A percentile compares a stretch with the other conserved stretches of the same genome.
Conservation (phyloP, 805 yeast genomes). For the Lipomyces orientalis region DNA sequence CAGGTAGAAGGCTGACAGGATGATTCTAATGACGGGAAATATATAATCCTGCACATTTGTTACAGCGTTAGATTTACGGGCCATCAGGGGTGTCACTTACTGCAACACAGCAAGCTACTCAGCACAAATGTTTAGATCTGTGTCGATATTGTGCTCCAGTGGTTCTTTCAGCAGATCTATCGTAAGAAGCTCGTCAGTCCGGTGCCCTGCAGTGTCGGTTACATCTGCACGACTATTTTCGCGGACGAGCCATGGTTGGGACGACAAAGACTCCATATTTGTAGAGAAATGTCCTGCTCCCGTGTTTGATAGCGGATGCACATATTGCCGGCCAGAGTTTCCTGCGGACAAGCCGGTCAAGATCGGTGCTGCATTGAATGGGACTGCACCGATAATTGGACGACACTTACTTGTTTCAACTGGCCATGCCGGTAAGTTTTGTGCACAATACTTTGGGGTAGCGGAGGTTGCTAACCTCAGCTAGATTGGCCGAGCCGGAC, state of each 20-base stretch:
- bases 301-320: conserved; percentile 63
- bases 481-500: conserved; percentile 52
- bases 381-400: conserved; percentile 58
- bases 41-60: neutral
- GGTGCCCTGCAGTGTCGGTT: neutral
- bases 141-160: neutral
- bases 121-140: neutral
- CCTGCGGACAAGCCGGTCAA: conserved; percentile 54
- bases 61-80: neutral
- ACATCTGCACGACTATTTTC: neutral
- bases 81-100: no score
- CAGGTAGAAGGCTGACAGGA: neutral
- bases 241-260: neutral
- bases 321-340: conserved; percentile 56
- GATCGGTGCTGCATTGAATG: conserved; percentile 49
- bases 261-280: conserved; percentile 9
- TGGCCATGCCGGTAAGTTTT: conserved; percentile 47
- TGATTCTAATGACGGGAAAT: neutral
- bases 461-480: neutral
- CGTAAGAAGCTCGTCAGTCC: neutral
- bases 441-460: neutral
- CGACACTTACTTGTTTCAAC: conserved; percentile 63
- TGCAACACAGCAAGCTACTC: no score
- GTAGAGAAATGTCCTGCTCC: conserved; percentile 57
- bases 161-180: neutral